These are phyloP conservation scores for Glaciozyma martinii DNA, from an alignment of 768 basidiomycete genomes.

Conservation along the genomic window DNA sequence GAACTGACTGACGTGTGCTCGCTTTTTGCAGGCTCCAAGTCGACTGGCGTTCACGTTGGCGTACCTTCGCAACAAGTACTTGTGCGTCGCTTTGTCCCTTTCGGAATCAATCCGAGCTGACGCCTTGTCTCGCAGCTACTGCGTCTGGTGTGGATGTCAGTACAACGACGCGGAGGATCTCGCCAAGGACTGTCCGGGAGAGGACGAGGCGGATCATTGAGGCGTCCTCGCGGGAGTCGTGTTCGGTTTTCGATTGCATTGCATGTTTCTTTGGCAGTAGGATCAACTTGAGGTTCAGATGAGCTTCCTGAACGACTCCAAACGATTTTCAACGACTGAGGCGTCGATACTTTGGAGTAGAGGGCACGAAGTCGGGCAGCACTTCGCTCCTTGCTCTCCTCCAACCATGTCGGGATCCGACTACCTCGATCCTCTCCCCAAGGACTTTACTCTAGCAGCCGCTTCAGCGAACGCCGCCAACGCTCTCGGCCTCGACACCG, in stretches of 20 bases:
- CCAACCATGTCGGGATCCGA: too few species aligned
- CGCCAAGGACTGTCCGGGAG: conserved; percentile 13
- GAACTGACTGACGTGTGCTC: not conserved
- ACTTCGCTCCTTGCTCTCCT: too few species aligned
- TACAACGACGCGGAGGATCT: conserved; percentile 19
- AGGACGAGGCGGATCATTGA: conserved; percentile 21
- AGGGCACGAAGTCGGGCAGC: too few species aligned
- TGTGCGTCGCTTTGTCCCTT: conserved; percentile 8
- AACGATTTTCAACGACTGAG: too few species aligned
- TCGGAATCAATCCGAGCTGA: not conserved
- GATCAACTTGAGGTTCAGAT: too few species aligned
- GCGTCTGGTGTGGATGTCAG: conserved; percentile 32
- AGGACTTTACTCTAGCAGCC: not conserved
- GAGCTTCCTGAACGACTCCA: too few species aligned
- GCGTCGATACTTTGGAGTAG: too few species aligned
- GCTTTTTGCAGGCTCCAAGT: conserved; percentile 4
- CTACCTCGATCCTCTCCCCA: not conserved
- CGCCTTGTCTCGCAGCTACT: conserved; percentile 8
- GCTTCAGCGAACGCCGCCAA: not conserved
- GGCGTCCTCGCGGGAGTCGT: not conserved
- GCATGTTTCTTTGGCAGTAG: too few species aligned
- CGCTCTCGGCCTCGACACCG: not conserved
- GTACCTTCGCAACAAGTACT: conserved; percentile 25
- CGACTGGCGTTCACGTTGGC: conserved; percentile 29
- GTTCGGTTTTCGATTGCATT: too few species aligned